Evolutionary conservation across 768 basidiomycete genomes (phyloP).

Genomic region (Obba rivulosa): DNA sequence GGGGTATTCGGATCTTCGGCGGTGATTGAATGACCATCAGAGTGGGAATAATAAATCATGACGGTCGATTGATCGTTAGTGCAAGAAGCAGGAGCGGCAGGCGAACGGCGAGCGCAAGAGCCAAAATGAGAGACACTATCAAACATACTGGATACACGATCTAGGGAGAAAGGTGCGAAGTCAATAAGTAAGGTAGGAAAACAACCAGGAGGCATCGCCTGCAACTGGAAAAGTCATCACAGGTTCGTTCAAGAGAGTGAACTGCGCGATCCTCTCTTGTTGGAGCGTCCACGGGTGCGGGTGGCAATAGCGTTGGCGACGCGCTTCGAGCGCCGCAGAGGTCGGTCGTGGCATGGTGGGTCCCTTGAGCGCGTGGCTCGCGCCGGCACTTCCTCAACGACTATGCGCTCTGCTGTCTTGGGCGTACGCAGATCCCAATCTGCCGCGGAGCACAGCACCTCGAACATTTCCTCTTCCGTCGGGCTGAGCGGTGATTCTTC

Average conservation of each 20-base stretch:
- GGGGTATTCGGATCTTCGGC: slow-evolving; percentile 11
- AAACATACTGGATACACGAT: slow-evolving; percentile 15
- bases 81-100: slow-evolving; percentile 13
- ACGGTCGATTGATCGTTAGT: slow-evolving; percentile 10
- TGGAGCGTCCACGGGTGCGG: slow-evolving; percentile 39
- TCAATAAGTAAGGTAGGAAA: slow-evolving; percentile 16
- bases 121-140: slow-evolving; percentile 7
- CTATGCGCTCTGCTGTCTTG: slow-evolving; percentile 19
- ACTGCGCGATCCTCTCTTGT: slow-evolving; percentile 30
- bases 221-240: neutral
- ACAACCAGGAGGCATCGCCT: neutral
- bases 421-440: slow-evolving; percentile 29
- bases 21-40: slow-evolving; percentile 13
- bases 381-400: slow-evolving; percentile 3
- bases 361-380: slow-evolving; percentile 5
- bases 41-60: slow-evolving; percentile 7
- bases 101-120: slow-evolving; percentile 4
- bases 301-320: slow-evolving; percentile 56
- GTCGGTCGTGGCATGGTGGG: slow-evolving; percentile 26
- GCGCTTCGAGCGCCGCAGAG: slow-evolving; percentile 60
- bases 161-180: slow-evolving; percentile 12
- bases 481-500: slow-evolving; percentile 56
- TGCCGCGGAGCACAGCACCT: slow-evolving; percentile 41
- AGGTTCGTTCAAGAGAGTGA: slow-evolving; percentile 21
- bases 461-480: slow-evolving; percentile 69